Conservation (phyloP, 768 basidiomycete genomes). For the Sarcodon aspratus region DNA sequence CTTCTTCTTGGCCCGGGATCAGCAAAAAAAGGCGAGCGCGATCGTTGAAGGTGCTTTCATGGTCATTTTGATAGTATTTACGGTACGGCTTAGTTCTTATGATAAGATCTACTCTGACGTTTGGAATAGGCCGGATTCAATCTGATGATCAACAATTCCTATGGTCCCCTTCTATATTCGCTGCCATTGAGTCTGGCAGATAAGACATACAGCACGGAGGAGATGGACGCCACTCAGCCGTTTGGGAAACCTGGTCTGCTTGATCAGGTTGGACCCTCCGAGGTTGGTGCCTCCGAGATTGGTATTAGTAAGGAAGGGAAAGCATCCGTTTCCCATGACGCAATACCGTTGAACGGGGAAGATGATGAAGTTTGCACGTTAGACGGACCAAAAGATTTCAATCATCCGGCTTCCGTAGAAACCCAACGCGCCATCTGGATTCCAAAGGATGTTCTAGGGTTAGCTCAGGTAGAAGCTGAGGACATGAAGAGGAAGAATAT, state of each 20-base stretch:
- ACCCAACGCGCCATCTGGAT: slow-evolving; percentile 81
- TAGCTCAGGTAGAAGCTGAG: slow-evolving; percentile 53
- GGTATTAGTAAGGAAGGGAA: neutral
- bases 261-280: neutral
- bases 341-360: slow-evolving; percentile 2
- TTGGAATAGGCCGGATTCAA: slow-evolving; percentile 54
- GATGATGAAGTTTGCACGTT: slow-evolving; percentile 11
- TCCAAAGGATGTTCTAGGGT: slow-evolving; percentile 58
- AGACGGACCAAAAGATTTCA: slow-evolving; percentile 51
- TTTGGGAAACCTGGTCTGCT: neutral
- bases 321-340: neutral
- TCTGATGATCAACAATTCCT: slow-evolving; percentile 64
- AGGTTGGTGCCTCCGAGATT: neutral
- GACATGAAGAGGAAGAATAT: slow-evolving; percentile 44
- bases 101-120: neutral
- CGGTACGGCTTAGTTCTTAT: slow-evolving; percentile 37
- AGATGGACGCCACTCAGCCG: neutral
- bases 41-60: slow-evolving; percentile 71
- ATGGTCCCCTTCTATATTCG: slow-evolving; percentile 60
- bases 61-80: slow-evolving; percentile 75
- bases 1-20: slow-evolving; percentile 77
- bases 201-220: slow-evolving; percentile 31
- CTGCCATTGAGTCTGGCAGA: slow-evolving; percentile 77
- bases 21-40: slow-evolving; percentile 39
- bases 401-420: slow-evolving; percentile 70